Evolutionary conservation across 345 rosid species (phyloP).

Genomic region (Euphorbia lathyris): DNA sequence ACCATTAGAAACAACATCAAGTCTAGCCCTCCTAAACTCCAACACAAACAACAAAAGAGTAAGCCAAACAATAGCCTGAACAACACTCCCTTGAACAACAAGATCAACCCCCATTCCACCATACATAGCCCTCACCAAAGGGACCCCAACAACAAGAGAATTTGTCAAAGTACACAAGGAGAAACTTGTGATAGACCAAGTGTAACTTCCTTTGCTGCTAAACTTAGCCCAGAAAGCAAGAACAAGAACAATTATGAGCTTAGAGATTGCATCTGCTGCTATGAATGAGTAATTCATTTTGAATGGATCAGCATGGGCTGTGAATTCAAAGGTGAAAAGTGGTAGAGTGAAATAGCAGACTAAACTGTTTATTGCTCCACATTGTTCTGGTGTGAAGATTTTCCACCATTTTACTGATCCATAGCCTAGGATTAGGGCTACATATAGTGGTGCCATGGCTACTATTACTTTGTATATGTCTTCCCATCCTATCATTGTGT

Average conservation of each 20-base stretch:
- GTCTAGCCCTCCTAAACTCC: constrained; percentile 47
- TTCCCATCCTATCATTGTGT: constrained; percentile 67
- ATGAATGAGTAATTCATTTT: constrained; percentile 64
- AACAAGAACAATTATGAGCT: constrained; percentile 48
- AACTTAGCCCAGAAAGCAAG: constrained; percentile 63
- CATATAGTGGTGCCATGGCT: constrained; percentile 80
- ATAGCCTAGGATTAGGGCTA: constrained; percentile 71
- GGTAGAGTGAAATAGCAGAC: constrained; percentile 87
- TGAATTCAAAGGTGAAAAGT: constrained; percentile 69
- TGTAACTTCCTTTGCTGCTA: constrained; percentile 57
- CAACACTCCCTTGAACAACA: constrained; percentile 61
- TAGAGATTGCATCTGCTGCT: constrained; percentile 63
- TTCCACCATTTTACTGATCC: constrained; percentile 93
- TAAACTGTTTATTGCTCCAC: constrained; percentile 70
- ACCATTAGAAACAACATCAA: constrained; percentile 8
- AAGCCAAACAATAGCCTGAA: constrained; percentile 74
- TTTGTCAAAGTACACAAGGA: constrained; percentile 67
- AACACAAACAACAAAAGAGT: constrained; percentile 63
- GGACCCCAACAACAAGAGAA: constrained; percentile 70
- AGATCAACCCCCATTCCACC: constrained; percentile 68
- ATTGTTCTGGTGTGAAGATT: constrained; percentile 63
- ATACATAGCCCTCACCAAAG: constrained; percentile 68
- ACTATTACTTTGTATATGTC: constrained; percentile 73
- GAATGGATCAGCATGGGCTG: constrained; percentile 67
- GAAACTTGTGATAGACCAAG: constrained; percentile 82